phyloP scores from a whole-genome alignment of 805 yeast genomes.

The Starmera quercuum region DNA sequence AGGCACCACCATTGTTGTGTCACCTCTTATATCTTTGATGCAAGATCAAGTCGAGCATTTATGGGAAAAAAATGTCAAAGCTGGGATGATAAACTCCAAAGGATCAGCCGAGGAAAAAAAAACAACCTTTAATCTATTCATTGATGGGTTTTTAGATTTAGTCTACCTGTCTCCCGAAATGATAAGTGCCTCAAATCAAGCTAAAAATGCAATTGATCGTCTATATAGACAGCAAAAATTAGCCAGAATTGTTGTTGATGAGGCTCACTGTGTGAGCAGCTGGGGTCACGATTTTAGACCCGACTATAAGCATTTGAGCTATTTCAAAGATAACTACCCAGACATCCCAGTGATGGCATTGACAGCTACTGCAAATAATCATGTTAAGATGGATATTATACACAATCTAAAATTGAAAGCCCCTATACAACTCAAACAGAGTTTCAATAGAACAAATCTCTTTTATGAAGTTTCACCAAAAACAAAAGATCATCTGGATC shows the following conservation, averaged over 20 bases:
- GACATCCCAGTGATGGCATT: constrained; percentile 88
- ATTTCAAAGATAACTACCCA: constrained; percentile 68
- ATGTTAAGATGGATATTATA: constrained; percentile 78
- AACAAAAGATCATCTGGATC: constrained; percentile 42
- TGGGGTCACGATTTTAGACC: constrained; percentile 99
- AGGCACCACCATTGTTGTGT: constrained; percentile 87
- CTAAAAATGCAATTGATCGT: constrained; percentile 52
- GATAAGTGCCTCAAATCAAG: constrained; percentile 68
- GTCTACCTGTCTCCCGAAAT: constrained; percentile 93
- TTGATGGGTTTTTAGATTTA: constrained; percentile 61
- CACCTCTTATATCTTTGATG: constrained; percentile 94
- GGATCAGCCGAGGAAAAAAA: constrained; percentile 56
- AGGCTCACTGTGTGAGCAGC: constrained; percentile 95
- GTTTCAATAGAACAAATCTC: constrained; percentile 85
- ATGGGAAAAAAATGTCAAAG: constrained; percentile 55
- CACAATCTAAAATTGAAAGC: constrained; percentile 60
- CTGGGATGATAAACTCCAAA: constrained; percentile 84
- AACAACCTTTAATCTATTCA: constrained; percentile 52
- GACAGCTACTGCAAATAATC: constrained; percentile 94
- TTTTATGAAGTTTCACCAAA: constrained; percentile 73
- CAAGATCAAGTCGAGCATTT: constrained; percentile 93
- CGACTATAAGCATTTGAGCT: constrained; percentile 76
- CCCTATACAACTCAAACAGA: constrained; percentile 71
- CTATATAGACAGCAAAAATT: constrained; percentile 49
- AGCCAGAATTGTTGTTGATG: constrained; percentile 90